phyloP scores from a whole-genome alignment of 2,329 filamentous ascomycete genomes.

The Fusarium sulawesiense region DNA sequence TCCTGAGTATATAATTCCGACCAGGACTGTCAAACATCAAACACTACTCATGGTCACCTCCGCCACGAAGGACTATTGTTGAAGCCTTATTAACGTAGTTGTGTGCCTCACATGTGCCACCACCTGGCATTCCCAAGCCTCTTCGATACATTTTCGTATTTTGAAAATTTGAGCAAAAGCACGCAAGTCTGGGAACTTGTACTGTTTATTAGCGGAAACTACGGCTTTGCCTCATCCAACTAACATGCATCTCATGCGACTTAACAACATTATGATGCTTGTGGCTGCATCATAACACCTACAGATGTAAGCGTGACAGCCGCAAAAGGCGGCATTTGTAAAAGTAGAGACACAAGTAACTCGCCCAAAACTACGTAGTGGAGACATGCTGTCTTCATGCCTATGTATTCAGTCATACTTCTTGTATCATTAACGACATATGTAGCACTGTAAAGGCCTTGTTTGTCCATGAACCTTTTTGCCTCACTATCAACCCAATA shows the following conservation, averaged over 20 bases:
- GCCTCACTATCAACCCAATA: not conserved
- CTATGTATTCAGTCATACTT: not conserved
- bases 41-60: not conserved
- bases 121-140: not conserved
- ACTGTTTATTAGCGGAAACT: not conserved
- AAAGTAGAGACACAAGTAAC: not conserved
- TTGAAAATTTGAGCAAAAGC: constrained; percentile 13
- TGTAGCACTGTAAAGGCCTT: not conserved
- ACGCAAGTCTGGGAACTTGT: too few relatives aligned
- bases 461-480: not conserved
- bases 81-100: not conserved
- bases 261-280: not conserved
- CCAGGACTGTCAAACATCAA: not conserved
- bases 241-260: not conserved
- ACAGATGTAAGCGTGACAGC: not conserved
- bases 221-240: too few relatives aligned
- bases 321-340: not conserved
- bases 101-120: too few relatives aligned
- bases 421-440: not conserved
- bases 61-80: not conserved
- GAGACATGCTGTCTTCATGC: not conserved
- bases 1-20: not conserved
- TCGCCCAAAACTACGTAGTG: not conserved
- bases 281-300: not conserved
- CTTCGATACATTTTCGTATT: not conserved